Conservation (phyloP, 2,329 filamentous ascomycete species). For the Diaporthe capsici region DNA sequence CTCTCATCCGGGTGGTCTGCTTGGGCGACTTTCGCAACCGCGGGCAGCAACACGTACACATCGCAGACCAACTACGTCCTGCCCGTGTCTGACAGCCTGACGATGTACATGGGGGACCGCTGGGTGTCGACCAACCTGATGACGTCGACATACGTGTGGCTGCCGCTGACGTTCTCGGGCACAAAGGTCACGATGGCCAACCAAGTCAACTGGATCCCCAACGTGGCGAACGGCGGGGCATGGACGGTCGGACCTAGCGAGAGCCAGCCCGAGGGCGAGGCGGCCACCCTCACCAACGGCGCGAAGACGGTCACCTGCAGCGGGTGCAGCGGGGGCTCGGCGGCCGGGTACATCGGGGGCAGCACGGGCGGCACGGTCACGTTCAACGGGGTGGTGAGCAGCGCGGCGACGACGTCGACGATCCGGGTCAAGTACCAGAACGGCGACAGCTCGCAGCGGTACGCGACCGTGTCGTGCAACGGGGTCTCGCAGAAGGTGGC, state of each 20-base stretch:
- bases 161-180: conserved; percentile 69
- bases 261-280: conserved; percentile 66
- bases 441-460: conserved; percentile 66
- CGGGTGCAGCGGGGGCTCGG: conserved; percentile 64
- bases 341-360: conserved; percentile 71
- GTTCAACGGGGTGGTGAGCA: conserved; percentile 61
- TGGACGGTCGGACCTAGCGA: conserved; percentile 58
- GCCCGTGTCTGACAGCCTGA: conserved; percentile 54
- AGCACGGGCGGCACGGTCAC: conserved; percentile 59
- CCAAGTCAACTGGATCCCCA: conserved; percentile 67
- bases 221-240: conserved; percentile 39
- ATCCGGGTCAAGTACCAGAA: conserved; percentile 71
- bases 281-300: conserved; percentile 58
- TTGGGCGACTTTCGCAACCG: conserved; percentile 70
- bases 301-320: conserved; percentile 64
- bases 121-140: conserved; percentile 72
- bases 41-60: conserved; percentile 69
- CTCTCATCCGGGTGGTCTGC: conserved; percentile 65
- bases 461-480: conserved; percentile 70
- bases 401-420: conserved; percentile 60
- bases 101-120: conserved; percentile 76
- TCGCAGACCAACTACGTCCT: conserved; percentile 74
- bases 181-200: conserved; percentile 66
- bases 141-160: conserved; percentile 75
- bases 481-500: conserved; percentile 62